Evolutionary conservation across 352 stramenopile genomes (phyloP).

Genomic region (Globisporangium acanthophoron): DNA sequence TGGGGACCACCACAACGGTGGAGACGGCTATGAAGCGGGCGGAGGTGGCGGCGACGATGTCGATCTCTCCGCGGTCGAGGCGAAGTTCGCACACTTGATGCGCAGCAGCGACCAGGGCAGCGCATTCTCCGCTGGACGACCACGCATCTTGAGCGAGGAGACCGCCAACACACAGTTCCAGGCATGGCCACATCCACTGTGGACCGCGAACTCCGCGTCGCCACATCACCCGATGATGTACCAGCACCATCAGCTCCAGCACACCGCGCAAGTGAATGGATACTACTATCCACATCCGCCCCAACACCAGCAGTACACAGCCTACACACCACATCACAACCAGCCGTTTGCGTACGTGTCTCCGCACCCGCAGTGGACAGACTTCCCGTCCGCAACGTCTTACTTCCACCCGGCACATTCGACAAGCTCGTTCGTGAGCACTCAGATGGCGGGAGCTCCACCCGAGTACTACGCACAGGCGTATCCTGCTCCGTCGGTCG

Average conservation of each 20-base stretch:
- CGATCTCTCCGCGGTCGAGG: slow-evolving; percentile 69
- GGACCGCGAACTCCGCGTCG: not conserved
- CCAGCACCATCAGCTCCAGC: slow-evolving; percentile 6
- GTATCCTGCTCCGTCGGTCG: slow-evolving; percentile 1
- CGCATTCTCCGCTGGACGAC: not conserved
- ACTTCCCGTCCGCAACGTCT: not conserved
- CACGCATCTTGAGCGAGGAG: not conserved
- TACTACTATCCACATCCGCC: slow-evolving; percentile 16
- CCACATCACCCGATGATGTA: slow-evolving; percentile 1
- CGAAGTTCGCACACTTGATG: slow-evolving; percentile 80
- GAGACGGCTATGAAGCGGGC: slow-evolving; percentile 16
- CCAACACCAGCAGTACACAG: slow-evolving; percentile 17
- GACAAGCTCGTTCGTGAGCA: not conserved
- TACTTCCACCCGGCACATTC: slow-evolving; percentile 1
- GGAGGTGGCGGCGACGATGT: slow-evolving; percentile 40
- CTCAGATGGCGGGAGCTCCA: not conserved
- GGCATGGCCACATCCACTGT: not conserved
- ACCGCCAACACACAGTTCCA: not conserved
- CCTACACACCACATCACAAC: not conserved
- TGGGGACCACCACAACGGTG: not conserved
- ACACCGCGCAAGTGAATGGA: slow-evolving; percentile 17
- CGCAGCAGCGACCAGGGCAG: slow-evolving; percentile 38
- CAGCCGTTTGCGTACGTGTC: slow-evolving; percentile 1
- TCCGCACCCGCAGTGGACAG: not conserved
- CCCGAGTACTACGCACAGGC: not conserved